These are phyloP conservation scores for Lichina pygmaea DNA, from an alignment of 495 filamentous ascomycete species.

Conservation along the genomic window DNA sequence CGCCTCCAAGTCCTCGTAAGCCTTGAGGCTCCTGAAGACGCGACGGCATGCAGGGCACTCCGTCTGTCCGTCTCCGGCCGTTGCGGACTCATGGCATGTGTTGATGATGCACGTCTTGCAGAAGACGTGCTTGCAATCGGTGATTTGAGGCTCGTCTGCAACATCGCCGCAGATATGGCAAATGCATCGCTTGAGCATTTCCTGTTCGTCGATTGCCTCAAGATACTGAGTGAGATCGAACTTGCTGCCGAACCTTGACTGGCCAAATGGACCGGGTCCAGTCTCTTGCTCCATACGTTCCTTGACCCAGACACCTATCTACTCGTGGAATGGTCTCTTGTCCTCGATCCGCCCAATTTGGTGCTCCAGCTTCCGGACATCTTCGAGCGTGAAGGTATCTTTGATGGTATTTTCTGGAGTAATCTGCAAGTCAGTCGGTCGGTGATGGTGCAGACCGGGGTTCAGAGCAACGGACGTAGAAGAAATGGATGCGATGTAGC, in stretches of 20 bases:
- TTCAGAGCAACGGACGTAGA: neutral
- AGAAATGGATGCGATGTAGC: neutral
- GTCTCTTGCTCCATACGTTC: neutral
- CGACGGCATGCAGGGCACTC: neutral
- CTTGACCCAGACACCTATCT: constrained; percentile 1
- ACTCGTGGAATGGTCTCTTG: neutral
- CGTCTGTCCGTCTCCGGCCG: neutral
- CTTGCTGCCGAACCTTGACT: neutral
- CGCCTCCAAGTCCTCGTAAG: neutral
- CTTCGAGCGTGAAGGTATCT: constrained; percentile 1
- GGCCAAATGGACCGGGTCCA: neutral
- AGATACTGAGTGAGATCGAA: neutral
- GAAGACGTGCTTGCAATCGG: constrained; percentile 2
- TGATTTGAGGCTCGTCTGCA: neutral
- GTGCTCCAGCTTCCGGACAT: constrained; percentile 1
- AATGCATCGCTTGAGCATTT: constrained; percentile 1
- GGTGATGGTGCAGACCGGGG: too few species aligned
- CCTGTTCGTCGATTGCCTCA: neutral
- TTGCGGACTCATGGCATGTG: neutral
- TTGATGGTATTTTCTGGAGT: neutral
- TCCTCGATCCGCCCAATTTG: neutral
- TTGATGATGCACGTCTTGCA: constrained; percentile 1
- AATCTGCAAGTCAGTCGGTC: neutral
- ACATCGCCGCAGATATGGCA: constrained; percentile 1
- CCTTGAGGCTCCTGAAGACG: neutral